These are phyloP conservation scores for Byssochlamys sp. DNA, from an alignment of 2,329 filamentous ascomycete species.

Conservation along the genomic window DNA sequence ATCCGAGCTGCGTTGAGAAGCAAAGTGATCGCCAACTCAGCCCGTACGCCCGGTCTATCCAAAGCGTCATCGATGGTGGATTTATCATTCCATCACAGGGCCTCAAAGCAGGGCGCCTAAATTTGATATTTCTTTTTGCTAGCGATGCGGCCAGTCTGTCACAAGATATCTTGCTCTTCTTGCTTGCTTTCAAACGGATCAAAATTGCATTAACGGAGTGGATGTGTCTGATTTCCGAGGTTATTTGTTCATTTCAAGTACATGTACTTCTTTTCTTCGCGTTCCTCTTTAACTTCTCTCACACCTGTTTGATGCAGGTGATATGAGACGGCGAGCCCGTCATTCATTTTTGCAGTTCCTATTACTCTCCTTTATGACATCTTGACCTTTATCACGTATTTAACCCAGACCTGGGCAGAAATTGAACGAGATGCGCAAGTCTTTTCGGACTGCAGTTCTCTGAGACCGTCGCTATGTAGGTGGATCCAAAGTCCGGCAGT, in stretches of 20 bases:
- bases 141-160: neutral
- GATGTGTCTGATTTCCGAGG: neutral
- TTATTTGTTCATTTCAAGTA: neutral
- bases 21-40: slow-evolving; percentile 21
- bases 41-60: neutral
- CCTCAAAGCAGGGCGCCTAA: neutral
- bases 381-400: neutral
- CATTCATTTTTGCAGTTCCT: neutral
- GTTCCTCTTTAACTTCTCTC: neutral
- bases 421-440: neutral
- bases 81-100: neutral
- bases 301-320: neutral
- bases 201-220: neutral
- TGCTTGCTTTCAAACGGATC: neutral
- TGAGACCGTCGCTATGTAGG: neutral
- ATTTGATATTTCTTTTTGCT: neutral
- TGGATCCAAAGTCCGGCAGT: neutral
- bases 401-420: neutral
- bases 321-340: neutral
- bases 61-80: neutral
- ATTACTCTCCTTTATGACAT: neutral
- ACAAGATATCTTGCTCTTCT: neutral
- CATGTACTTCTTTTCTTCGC: neutral
- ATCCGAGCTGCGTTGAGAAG: slow-evolving; percentile 35
- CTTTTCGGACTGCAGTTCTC: neutral